Base-by-base conservation (phyloP, 768 basidiomycete genomes). In the Amanita rimosa region DNA sequence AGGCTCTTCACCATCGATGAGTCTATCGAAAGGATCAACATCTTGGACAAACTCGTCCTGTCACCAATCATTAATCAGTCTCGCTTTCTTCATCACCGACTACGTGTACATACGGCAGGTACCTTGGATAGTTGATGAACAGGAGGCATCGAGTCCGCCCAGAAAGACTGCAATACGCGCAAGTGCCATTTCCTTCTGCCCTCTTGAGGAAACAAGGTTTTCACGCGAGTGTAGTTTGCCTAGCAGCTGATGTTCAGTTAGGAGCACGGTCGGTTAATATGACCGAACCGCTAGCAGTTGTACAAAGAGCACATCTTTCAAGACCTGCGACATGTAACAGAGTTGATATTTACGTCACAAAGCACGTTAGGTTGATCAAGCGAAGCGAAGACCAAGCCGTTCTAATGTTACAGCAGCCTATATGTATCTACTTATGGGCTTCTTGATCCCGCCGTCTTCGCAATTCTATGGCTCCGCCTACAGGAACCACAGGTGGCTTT, bases 141-240 rank as follows among this genome's bases (percentile, higher is more conserved):
- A 43, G 31, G 6, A 24, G 47, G 2, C 22, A 34, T 38, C 13
- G n/a, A 39, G 19, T 43, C 19, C 14, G 36, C 60, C 79, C 79
- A 75, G 58, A 79, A 71, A 46, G 70, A 61, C 56, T 74, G 62
- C 11, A 78, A 67, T 26, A 74, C 67, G 24, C 72, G 73, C 49
- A 83, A 60, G 48, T 68, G 67, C 75, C 74, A 75, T 60, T 62
- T 71, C 13, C 81, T 71, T 45, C 81, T 71, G 16, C 80, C 81
- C 56, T 80, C 75, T 14, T 62, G 57, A 31, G 78, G 75, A 55
- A 71, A 65, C 34, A 58, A 67, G 3, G 60, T 57, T 57, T 76
- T 81, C 9, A 71, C 52, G 13, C 60, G 52, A 10, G 67, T 57
- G 51, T 82, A 83, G 52, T 64, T 62, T 48, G 45, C 59, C 72